Base-by-base conservation (phyloP, 2,329 filamentous ascomycete genomes). In the Monilinia aucupariae region DNA sequence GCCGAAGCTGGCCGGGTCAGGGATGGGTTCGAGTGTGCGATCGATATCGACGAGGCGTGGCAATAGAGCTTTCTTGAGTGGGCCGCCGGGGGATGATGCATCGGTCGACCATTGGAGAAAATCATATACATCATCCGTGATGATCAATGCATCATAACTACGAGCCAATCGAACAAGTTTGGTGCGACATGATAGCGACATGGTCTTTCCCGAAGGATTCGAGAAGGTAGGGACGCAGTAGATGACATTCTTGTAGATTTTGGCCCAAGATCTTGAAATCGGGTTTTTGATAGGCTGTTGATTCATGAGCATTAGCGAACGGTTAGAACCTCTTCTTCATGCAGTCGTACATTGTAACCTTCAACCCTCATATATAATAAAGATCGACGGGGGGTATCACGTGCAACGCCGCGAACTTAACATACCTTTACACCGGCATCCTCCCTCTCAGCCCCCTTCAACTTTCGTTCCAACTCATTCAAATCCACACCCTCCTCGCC, bases 61-160 rank as follows among this genome's bases (percentile, higher is more conserved):
- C 10, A 92, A 58, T 27, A 71, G n/a, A 22, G 68, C 69, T 34
- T 65, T 65, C 10, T 51, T 62, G 3, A 69, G 30, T 32, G 65
- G 7, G 49, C 53, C 3, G 65, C 37, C 15, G n/a, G 52, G 60
- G 20, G 63, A 32, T 17, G 22, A 65, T 45, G 51, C 76, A 53
- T 48, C 77, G 70, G 2, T 68, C 5, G 84, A 82, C 91, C 92
- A 97, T 73, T 92, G 89, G 6, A 97, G 80, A 68, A 93, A 88
- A 74, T 97, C 93, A 73, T 99, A 99, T 12, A 97, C 92, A 74
- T 99, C 94, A 76, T 97, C 93, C 55, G 85, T 85, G 34, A 97
- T 81, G 62, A 97, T 76, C n/a, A 97, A 81, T 8, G 90, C 91
- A 74, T 97, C 87, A 73, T 88, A 85, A 64, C 86, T 80, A 63